A percentile compares a stretch with the other conserved stretches of the same genome.
Evolutionary conservation across 495 filamentous ascomycete species (phyloP).

Genomic region (Cercophora samala): DNA sequence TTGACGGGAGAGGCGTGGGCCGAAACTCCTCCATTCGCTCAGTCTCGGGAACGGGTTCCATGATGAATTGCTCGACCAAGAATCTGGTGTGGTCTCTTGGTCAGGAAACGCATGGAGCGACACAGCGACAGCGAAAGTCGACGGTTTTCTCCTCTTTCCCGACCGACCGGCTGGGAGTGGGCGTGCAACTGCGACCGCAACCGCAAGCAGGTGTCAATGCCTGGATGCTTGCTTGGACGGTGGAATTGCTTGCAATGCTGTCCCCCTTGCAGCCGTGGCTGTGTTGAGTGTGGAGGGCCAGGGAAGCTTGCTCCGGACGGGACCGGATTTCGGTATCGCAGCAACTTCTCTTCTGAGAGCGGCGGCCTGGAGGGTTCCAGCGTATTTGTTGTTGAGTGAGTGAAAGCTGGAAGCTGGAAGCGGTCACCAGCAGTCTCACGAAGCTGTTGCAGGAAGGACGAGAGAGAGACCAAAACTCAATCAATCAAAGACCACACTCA

Average conservation of each 20-base stretch:
- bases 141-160: conserved; percentile 1
- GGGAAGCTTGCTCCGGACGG: background rate
- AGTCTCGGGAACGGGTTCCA: conserved; percentile 58
- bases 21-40: conserved; percentile 58
- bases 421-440: background rate
- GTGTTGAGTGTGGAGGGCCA: background rate
- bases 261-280: conserved; percentile 5
- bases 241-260: conserved; percentile 4
- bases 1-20: conserved; percentile 45
- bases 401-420: background rate
- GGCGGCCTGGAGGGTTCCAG: no score
- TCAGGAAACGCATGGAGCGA: background rate
- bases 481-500: background rate
- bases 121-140: conserved; percentile 1
- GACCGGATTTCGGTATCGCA: background rate
- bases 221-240: conserved; percentile 5
- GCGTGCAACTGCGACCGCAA: background rate
- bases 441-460: background rate
- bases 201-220: background rate
- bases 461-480: background rate
- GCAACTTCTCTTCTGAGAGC: background rate
- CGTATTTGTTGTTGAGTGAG: background rate
- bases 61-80: conserved; percentile 27
- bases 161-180: background rate
- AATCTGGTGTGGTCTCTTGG: conserved; percentile 18